Conservation (phyloP, 768 basidiomycete species). For the Boletus bicolor region DNA sequence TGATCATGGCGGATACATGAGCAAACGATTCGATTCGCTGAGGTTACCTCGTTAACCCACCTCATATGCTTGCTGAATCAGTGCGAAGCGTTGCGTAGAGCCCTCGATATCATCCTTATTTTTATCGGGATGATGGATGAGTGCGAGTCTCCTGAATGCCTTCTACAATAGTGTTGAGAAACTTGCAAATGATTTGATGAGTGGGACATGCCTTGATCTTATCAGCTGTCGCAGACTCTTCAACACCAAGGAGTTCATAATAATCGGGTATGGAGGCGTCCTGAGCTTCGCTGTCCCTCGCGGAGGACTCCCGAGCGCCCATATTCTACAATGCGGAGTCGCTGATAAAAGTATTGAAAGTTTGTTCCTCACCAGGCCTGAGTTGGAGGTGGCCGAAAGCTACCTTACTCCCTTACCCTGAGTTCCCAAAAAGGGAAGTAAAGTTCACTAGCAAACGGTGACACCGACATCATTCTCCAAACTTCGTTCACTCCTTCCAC, state of each 20-base stretch:
- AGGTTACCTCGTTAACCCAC: constrained; percentile 37
- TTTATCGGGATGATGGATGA: constrained; percentile 87
- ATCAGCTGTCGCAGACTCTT: constrained; percentile 77
- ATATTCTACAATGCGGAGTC: constrained; percentile 33
- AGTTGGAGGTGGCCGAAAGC: background rate
- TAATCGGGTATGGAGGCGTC: constrained; percentile 53
- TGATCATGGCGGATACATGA: background rate
- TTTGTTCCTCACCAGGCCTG: background rate
- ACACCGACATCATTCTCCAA: background rate
- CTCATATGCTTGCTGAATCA: constrained; percentile 94
- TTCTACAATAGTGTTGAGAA: constrained; percentile 42
- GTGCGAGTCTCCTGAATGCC: constrained; percentile 80
- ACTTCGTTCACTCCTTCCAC: background rate
- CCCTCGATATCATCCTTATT: constrained; percentile 81
- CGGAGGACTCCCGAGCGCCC: constrained; percentile 69
- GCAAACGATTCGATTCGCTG: background rate
- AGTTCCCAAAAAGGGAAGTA: constrained; percentile 16
- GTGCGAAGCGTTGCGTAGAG: constrained; percentile 82
- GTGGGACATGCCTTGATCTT: constrained; percentile 73
- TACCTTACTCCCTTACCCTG: background rate
- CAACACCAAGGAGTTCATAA: constrained; percentile 77
- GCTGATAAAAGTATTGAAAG: background rate
- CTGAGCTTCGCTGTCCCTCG: constrained; percentile 29
- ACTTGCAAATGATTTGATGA: background rate
- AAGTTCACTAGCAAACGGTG: background rate